A percentile compares a stretch with the other conserved stretches of the same genome.
Evolutionary conservation across 1,284 basidiomycete genomes (phyloP).

Genomic region (Ustilago bromivora): DNA sequence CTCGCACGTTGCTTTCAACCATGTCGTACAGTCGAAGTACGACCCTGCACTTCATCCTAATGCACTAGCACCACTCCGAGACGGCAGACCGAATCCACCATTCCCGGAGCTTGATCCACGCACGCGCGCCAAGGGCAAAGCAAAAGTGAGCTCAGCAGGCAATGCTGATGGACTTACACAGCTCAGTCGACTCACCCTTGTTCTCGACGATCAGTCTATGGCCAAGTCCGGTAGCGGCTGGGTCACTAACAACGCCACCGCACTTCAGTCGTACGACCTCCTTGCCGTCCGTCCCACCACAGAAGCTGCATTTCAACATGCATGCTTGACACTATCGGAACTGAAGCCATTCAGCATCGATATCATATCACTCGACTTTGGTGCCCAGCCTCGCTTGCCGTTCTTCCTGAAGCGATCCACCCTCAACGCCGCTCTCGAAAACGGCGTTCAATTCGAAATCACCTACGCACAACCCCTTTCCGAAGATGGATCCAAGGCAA

Average conservation of each 20-base stretch:
- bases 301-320: slow-evolving; percentile 78
- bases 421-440: slow-evolving; percentile 81
- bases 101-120: slow-evolving; percentile 64
- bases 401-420: slow-evolving; percentile 85
- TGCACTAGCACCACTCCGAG: slow-evolving; percentile 32
- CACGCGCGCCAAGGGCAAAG: slow-evolving; percentile 24
- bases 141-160: slow-evolving; percentile 1
- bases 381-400: slow-evolving; percentile 78
- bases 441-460: slow-evolving; percentile 86
- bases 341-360: slow-evolving; percentile 83
- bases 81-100: slow-evolving; percentile 38
- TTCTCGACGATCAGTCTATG: slow-evolving; percentile 63
- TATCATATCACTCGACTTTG: slow-evolving; percentile 84
- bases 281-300: slow-evolving; percentile 81
- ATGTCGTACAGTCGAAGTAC: slow-evolving; percentile 53
- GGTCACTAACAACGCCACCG: slow-evolving; percentile 52
- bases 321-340: slow-evolving; percentile 82
- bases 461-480: slow-evolving; percentile 72
- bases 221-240: slow-evolving; percentile 60
- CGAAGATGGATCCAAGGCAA: slow-evolving; percentile 33
- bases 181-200: slow-evolving; percentile 65
- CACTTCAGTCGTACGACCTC: slow-evolving; percentile 77
- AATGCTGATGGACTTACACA: slow-evolving; percentile 44
- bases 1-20: slow-evolving; percentile 60
- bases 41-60: slow-evolving; percentile 52